A percentile compares a stretch with the other conserved stretches of the same genome.
Evolutionary conservation across 805 yeast species (phyloP).

Genomic region (Ascoidea asiatica): DNA sequence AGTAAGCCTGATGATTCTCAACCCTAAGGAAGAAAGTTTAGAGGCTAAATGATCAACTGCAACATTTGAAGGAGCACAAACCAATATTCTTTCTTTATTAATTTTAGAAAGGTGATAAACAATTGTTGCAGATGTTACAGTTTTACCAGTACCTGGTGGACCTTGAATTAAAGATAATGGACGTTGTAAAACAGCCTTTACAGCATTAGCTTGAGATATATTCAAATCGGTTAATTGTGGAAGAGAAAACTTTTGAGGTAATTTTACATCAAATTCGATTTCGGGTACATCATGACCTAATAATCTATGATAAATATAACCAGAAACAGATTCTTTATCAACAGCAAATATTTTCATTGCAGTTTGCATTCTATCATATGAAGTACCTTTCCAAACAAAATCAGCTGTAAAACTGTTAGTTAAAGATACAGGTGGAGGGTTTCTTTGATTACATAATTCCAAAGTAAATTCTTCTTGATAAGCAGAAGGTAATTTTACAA

Average conservation of each 20-base stretch:
- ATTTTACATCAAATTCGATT: slow-evolving; percentile 34
- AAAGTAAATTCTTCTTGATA: slow-evolving; percentile 56
- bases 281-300: slow-evolving; percentile 69
- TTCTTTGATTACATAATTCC: slow-evolving; percentile 38
- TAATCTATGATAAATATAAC: slow-evolving; percentile 61
- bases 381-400: slow-evolving; percentile 78
- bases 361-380: slow-evolving; percentile 73
- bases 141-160: slow-evolving; percentile 95
- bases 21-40: slow-evolving; percentile 54
- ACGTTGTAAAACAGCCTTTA: slow-evolving; percentile 47
- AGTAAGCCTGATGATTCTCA: slow-evolving; percentile 63
- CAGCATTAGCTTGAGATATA: slow-evolving; percentile 69
- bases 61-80: slow-evolving; percentile 92
- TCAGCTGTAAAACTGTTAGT: slow-evolving; percentile 67
- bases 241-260: slow-evolving; percentile 50
- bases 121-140: slow-evolving; percentile 85
- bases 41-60: slow-evolving; percentile 86
- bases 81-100: slow-evolving; percentile 54
- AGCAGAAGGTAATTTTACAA: slow-evolving; percentile 58
- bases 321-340: slow-evolving; percentile 53
- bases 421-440: slow-evolving; percentile 36
- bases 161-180: slow-evolving; percentile 84
- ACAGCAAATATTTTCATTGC: slow-evolving; percentile 66
- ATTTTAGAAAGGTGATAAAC: slow-evolving; percentile 59
- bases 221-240: slow-evolving; percentile 62